Conservation (phyloP, 176 grass and related monocot species). For the Melocanna baccifera region DNA sequence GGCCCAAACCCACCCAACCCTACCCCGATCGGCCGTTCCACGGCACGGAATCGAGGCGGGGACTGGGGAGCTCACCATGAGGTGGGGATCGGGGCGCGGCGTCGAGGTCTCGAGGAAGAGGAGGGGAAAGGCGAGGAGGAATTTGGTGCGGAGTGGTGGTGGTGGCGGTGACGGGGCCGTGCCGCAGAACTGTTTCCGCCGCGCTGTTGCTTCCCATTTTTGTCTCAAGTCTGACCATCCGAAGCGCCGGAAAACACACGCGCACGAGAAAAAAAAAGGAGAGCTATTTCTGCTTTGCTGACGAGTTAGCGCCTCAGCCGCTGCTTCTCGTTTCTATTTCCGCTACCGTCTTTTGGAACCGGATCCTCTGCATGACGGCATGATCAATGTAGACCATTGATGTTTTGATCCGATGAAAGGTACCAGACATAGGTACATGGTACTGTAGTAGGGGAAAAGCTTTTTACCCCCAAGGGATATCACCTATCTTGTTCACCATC, state of each 20-base stretch:
- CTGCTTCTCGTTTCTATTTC: no score
- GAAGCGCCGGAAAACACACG: not conserved
- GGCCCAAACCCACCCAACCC: not conserved
- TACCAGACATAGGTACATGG: no score
- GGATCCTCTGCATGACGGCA: no score
- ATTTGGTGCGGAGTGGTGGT: not conserved
- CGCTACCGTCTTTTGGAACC: no score
- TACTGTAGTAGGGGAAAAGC: no score
- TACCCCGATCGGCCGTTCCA: not conserved
- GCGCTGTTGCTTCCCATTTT: constrained; percentile 27
- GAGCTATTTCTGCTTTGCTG: not conserved
- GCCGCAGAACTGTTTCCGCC: constrained; percentile 24
- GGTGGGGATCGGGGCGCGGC: not conserved
- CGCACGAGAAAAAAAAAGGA: not conserved
- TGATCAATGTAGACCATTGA: no score
- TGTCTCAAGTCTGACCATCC: not conserved
- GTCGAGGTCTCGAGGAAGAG: not conserved
- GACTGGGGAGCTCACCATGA: not conserved
- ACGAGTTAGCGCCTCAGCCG: not conserved
- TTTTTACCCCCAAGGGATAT: no score
- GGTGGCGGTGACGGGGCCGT: not conserved
- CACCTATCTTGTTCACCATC: no score
- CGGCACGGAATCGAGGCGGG: not conserved
- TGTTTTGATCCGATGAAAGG: no score
- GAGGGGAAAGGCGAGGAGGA: constrained; percentile 24